Conservation (phyloP, 352 stramenopile genomes). For the Phytophthora vignae region DNA sequence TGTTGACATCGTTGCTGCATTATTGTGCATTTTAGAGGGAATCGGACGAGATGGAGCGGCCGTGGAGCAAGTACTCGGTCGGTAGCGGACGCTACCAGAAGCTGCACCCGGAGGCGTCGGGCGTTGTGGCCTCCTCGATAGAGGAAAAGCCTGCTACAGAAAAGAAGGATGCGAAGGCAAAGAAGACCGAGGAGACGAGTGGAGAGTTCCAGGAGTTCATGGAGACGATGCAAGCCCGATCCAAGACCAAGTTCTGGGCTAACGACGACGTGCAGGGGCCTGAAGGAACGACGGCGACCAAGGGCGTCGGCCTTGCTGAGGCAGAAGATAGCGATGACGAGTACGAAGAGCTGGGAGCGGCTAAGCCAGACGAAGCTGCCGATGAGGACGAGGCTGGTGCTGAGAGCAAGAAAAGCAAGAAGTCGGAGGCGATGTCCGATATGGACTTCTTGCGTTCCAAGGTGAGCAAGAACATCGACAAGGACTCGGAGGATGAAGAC, state of each 20-base stretch:
- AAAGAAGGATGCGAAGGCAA: slow-evolving; percentile 26
- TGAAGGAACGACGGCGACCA: slow-evolving; percentile 31
- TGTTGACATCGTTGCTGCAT: slow-evolving; percentile 16
- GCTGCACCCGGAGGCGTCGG: slow-evolving; percentile 34
- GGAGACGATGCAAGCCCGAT: slow-evolving; percentile 91
- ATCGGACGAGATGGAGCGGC: slow-evolving; percentile 65
- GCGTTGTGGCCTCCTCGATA: slow-evolving; percentile 15
- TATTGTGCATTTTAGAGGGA: slow-evolving; percentile 44
- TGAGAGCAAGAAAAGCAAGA: slow-evolving; percentile 34
- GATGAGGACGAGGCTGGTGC: slow-evolving; percentile 36
- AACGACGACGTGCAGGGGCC: slow-evolving; percentile 87
- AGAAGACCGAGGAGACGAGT: slow-evolving; percentile 41
- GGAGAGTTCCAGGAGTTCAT: slow-evolving; percentile 90
- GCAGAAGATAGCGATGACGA: slow-evolving; percentile 50
- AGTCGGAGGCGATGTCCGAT: slow-evolving; percentile 74
- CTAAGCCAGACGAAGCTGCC: slow-evolving; percentile 49
- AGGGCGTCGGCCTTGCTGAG: slow-evolving; percentile 38
- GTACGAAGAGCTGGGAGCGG: slow-evolving; percentile 39
- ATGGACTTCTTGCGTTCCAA: slow-evolving; percentile 96
- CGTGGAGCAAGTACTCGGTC: slow-evolving; percentile 92
- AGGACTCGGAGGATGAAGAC: slow-evolving; percentile 62
- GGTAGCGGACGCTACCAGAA: slow-evolving; percentile 81
- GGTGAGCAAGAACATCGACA: slow-evolving; percentile 91
- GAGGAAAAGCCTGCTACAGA: slow-evolving; percentile 30
- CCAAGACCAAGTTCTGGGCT: slow-evolving; percentile 92